Conservation (phyloP, 2,329 filamentous ascomycete genomes). For the Mycosphaerella arachidis region DNA sequence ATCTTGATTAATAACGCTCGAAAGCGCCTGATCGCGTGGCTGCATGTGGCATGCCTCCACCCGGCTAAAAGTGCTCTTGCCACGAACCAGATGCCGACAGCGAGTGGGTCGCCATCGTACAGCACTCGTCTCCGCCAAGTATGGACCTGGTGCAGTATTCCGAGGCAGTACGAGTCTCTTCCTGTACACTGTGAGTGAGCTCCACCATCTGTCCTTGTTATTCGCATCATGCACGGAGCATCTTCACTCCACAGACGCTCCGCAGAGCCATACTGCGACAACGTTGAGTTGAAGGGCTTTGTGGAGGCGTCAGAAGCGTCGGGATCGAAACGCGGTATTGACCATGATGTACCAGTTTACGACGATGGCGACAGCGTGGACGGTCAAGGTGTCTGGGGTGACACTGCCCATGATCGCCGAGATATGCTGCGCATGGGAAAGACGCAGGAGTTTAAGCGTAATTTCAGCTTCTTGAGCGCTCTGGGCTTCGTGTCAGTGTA, state of each 20-base stretch:
- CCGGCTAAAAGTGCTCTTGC: neutral
- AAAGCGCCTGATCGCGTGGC: neutral
- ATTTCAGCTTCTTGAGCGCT: slow-evolving; percentile 27
- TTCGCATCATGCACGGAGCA: neutral
- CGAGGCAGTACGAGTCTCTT: slow-evolving; percentile 1
- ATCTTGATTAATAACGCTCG: neutral
- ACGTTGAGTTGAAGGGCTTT: slow-evolving; percentile 2
- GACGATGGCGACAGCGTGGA: slow-evolving; percentile 7
- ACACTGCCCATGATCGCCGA: slow-evolving; percentile 11
- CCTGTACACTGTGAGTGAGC: neutral
- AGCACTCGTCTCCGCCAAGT: neutral
- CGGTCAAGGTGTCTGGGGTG: slow-evolving; percentile 6
- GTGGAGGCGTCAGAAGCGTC: neutral
- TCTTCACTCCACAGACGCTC: neutral
- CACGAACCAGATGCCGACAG: neutral
- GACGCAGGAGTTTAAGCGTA: slow-evolving; percentile 22
- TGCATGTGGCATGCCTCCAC: neutral
- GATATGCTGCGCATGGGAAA: slow-evolving; percentile 32
- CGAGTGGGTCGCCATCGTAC: neutral
- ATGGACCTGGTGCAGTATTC: neutral
- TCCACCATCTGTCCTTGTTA: neutral
- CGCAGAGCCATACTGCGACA: neutral
- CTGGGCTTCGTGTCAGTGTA: slow-evolving; percentile 33
- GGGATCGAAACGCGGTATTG: neutral
- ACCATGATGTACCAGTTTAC: slow-evolving; percentile 1